Conservation (phyloP, 352 stramenopile genomes). For the Phytophthora capsici region DNA sequence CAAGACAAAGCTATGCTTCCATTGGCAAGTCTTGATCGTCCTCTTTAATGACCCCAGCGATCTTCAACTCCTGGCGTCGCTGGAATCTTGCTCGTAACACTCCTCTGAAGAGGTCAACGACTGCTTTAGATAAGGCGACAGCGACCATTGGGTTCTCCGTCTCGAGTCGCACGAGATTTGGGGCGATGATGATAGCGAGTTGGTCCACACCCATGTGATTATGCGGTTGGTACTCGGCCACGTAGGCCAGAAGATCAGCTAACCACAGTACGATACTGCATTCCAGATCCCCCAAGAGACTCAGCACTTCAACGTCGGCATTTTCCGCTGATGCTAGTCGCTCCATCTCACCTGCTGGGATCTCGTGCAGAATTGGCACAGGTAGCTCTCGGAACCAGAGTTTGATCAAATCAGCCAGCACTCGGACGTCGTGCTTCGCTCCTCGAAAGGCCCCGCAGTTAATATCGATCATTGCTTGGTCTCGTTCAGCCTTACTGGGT, state of each 20-base stretch:
- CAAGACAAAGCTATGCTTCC: conserved; percentile 22
- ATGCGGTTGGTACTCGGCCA: conserved; percentile 69
- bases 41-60: conserved; percentile 5
- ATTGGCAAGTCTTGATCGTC: conserved; percentile 6
- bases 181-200: conserved; percentile 89
- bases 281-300: conserved; percentile 64
- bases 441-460: conserved; percentile 81
- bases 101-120: conserved; percentile 76
- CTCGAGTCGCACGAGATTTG: conserved; percentile 90
- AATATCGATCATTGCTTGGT: conserved; percentile 84
- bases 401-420: conserved; percentile 91
- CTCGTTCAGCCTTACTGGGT: conserved; percentile 85
- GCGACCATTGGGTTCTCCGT: conserved; percentile 87
- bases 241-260: conserved; percentile 75
- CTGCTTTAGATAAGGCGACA: conserved; percentile 83
- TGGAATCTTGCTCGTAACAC: conserved; percentile 54
- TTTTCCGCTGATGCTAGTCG: conserved; percentile 50
- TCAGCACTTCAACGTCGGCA: conserved; percentile 46
- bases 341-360: conserved; percentile 76
- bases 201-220: conserved; percentile 93
- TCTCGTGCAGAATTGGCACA: conserved; percentile 81
- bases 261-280: conserved; percentile 81
- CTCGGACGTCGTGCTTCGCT: conserved; percentile 72
- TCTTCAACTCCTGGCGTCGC: conserved; percentile 30
- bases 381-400: conserved; percentile 90